These are phyloP conservation scores for Tillandsia leiboldiana DNA, from an alignment of 176 grass and related monocot species.

Conservation along the genomic window DNA sequence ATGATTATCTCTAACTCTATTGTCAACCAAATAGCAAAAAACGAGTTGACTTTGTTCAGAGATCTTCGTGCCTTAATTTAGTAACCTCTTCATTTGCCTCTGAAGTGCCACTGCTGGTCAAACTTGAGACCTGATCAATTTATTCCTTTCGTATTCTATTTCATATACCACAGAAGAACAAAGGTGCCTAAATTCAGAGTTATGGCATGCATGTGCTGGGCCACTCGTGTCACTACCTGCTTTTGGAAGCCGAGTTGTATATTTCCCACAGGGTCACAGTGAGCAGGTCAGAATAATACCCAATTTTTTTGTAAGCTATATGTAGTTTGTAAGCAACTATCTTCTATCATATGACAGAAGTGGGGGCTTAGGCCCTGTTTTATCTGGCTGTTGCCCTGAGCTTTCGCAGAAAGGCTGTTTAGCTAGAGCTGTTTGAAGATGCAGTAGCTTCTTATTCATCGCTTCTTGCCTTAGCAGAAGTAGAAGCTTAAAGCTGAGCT, in stretches of 20 bases:
- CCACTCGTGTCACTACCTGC: conserved; percentile 84
- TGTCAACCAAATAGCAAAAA: too few species aligned
- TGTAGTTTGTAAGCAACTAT: not conserved
- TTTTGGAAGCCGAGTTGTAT: conserved; percentile 81
- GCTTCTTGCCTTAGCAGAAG: too few species aligned
- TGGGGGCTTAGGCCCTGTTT: not conserved
- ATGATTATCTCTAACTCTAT: too few species aligned
- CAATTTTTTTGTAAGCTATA: not conserved
- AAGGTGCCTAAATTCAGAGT: conserved; percentile 83
- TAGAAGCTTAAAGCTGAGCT: too few species aligned
- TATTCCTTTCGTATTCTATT: conserved; percentile 9
- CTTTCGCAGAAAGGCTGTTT: too few species aligned
- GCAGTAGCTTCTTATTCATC: too few species aligned
- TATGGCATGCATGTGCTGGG: conserved; percentile 99
- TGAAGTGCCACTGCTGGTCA: not conserved
- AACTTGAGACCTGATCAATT: not conserved
- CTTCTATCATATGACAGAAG: not conserved
- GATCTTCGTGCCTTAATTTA: too few species aligned
- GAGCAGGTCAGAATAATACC: conserved; percentile 52
- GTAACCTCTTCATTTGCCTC: too few species aligned
- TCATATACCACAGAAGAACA: conserved; percentile 56
- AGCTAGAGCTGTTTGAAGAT: too few species aligned
- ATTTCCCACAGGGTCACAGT: conserved; percentile 97
- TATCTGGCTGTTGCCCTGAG: too few species aligned
- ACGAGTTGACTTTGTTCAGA: too few species aligned